Evolutionary conservation across 768 basidiomycete genomes (phyloP).

Genomic region (Calocybe indica): DNA sequence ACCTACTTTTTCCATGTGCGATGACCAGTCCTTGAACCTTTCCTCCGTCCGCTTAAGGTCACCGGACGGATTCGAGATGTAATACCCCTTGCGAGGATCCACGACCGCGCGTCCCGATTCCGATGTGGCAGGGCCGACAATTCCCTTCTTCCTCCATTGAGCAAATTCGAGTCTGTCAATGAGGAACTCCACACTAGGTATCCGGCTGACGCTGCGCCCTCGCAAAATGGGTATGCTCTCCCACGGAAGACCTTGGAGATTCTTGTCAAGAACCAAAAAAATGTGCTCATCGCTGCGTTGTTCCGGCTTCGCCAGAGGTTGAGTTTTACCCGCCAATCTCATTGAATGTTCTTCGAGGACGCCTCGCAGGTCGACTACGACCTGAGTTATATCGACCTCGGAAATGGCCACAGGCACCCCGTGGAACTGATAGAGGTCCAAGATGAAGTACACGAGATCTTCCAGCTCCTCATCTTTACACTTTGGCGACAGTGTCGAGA

Average conservation of each 20-base stretch:
- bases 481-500: slow-evolving; percentile 75
- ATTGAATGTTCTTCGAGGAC: slow-evolving; percentile 69
- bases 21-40: slow-evolving; percentile 75
- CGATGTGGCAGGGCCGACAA: slow-evolving; percentile 8
- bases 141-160: slow-evolving; percentile 28
- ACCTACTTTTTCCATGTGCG: slow-evolving; percentile 62
- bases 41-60: slow-evolving; percentile 82
- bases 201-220: slow-evolving; percentile 84
- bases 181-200: slow-evolving; percentile 86
- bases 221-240: slow-evolving; percentile 87
- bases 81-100: slow-evolving; percentile 68
- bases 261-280: slow-evolving; percentile 88
- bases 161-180: slow-evolving; percentile 73
- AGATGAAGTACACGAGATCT: slow-evolving; percentile 88
- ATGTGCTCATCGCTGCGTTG: slow-evolving; percentile 55
- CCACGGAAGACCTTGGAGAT: slow-evolving; percentile 89
- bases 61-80: slow-evolving; percentile 87
- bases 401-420: slow-evolving; percentile 84
- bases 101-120: slow-evolving; percentile 45
- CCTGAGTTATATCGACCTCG: slow-evolving; percentile 88
- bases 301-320: slow-evolving; percentile 15
- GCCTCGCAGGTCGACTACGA: slow-evolving; percentile 77
- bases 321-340: slow-evolving; percentile 19
- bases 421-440: slow-evolving; percentile 92
- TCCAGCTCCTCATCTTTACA: slow-evolving; percentile 93